phyloP scores from a whole-genome alignment of 192 early-diverging fungal species.

The Umbelopsis sp. region DNA sequence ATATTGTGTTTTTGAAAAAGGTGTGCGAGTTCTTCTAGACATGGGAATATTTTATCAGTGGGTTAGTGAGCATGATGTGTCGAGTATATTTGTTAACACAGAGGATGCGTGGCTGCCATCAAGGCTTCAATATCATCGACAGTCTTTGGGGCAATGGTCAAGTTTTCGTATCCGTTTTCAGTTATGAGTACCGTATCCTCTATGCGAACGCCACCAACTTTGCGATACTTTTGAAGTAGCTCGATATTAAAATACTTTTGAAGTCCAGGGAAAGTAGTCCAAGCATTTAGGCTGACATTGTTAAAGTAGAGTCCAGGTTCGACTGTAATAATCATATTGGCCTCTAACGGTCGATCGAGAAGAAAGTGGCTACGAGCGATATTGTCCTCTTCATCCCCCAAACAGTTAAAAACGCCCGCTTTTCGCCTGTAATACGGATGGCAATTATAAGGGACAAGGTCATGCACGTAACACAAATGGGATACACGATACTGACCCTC shows the following conservation, averaged over 20 bases:
- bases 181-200: slow-evolving; percentile 90
- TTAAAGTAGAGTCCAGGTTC: slow-evolving; percentile 96
- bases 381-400: slow-evolving; percentile 63
- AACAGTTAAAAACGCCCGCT: slow-evolving; percentile 40
- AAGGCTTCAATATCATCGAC: slow-evolving; percentile 76
- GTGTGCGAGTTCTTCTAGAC: no score
- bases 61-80: not conserved
- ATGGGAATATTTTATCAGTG: no score
- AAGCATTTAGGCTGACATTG: slow-evolving; percentile 66
- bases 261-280: slow-evolving; percentile 55
- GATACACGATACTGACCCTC: slow-evolving; percentile 57
- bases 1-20: no score
- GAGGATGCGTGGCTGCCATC: slow-evolving; percentile 34
- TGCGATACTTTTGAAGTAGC: slow-evolving; percentile 62
- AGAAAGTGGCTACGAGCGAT: slow-evolving; percentile 73
- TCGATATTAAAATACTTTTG: slow-evolving; percentile 72
- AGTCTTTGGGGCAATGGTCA: slow-evolving; percentile 82
- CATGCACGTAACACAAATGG: slow-evolving; percentile 16
- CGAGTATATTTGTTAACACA: not conserved
- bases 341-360: slow-evolving; percentile 69
- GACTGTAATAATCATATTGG: slow-evolving; percentile 87
- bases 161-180: slow-evolving; percentile 79
- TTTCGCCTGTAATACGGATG: not conserved
- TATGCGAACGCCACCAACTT: slow-evolving; percentile 90
- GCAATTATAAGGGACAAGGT: not conserved